Evolutionary conservation across 768 basidiomycete genomes (phyloP).

Genomic region (Pleurotus sapidus): DNA sequence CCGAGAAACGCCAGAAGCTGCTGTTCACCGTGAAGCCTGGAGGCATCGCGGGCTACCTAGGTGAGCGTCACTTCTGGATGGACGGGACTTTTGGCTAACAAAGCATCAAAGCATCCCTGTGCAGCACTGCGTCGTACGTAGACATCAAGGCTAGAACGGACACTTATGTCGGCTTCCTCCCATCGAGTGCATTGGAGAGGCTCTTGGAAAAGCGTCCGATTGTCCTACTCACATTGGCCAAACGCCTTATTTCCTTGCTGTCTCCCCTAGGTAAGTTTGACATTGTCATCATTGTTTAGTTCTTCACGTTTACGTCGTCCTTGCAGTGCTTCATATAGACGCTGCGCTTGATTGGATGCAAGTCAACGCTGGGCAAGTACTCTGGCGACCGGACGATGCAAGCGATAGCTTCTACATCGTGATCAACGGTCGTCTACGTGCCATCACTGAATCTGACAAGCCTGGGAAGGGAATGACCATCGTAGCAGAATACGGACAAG

Average conservation of each 20-base stretch:
- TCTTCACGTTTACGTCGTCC: neutral
- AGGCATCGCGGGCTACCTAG: slow-evolving; percentile 95
- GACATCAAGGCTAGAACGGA: slow-evolving; percentile 98
- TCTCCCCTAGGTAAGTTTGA: slow-evolving; percentile 79
- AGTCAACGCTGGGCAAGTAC: slow-evolving; percentile 90
- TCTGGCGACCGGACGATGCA: slow-evolving; percentile 87
- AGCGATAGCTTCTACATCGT: slow-evolving; percentile 99
- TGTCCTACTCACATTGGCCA: slow-evolving; percentile 91
- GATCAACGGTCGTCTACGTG: slow-evolving; percentile 92
- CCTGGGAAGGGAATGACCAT: slow-evolving; percentile 70
- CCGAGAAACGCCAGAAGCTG: slow-evolving; percentile 50
- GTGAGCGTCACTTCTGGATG: slow-evolving; percentile 32
- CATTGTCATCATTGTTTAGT: neutral
- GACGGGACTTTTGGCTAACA: too few species aligned
- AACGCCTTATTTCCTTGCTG: slow-evolving; percentile 91
- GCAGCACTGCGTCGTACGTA: slow-evolving; percentile 91
- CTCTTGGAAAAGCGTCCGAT: slow-evolving; percentile 94
- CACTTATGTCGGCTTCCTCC: slow-evolving; percentile 95
- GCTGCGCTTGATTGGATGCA: slow-evolving; percentile 98
- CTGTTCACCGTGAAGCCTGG: slow-evolving; percentile 96
- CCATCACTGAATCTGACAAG: slow-evolving; percentile 72
- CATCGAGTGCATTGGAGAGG: slow-evolving; percentile 83
- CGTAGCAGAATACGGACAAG: slow-evolving; percentile 93
- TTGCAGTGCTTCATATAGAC: slow-evolving; percentile 90
- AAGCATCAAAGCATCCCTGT: slow-evolving; percentile 66